Conservation (phyloP, 352 stramenopile genomes). For the Phytophthora pinifolia region DNA sequence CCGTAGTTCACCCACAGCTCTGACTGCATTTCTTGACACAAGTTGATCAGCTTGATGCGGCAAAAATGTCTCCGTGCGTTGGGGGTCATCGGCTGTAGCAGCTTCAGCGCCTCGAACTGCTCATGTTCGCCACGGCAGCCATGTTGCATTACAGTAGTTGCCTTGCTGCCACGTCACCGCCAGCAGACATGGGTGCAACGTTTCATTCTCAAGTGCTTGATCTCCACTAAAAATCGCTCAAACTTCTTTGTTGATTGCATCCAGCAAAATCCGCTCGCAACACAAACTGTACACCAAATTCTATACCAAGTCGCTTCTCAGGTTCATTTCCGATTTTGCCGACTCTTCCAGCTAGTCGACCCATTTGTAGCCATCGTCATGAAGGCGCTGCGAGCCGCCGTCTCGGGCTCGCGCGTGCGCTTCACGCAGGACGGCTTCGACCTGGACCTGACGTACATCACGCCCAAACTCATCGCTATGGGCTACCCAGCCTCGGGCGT, state of each 20-base stretch:
- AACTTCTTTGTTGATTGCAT: background rate
- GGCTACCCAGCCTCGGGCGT: slow-evolving; percentile 78
- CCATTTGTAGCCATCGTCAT: slow-evolving; percentile 25
- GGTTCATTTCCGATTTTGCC: slow-evolving; percentile 19
- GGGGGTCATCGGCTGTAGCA: no score
- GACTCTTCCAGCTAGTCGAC: background rate
- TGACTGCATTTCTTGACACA: no score
- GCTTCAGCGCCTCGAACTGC: no score
- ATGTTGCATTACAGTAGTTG: no score
- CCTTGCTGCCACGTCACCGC: background rate
- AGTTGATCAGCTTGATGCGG: no score
- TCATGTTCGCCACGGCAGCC: no score
- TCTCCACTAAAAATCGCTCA: no score
- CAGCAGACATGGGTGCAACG: background rate
- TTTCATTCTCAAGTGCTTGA: background rate
- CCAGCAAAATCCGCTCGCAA: slow-evolving; percentile 13
- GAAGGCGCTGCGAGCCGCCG: slow-evolving; percentile 75
- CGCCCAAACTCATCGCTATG: slow-evolving; percentile 78
- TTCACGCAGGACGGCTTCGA: slow-evolving; percentile 85
- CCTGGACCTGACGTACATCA: slow-evolving; percentile 88
- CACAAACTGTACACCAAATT: slow-evolving; percentile 13
- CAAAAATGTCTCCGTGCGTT: no score
- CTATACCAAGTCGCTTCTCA: background rate
- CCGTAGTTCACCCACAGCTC: no score
- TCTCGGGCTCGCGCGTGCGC: slow-evolving; percentile 81